Conservation (phyloP, 2,329 filamentous ascomycete genomes). For the Fusarium nygamai region DNA sequence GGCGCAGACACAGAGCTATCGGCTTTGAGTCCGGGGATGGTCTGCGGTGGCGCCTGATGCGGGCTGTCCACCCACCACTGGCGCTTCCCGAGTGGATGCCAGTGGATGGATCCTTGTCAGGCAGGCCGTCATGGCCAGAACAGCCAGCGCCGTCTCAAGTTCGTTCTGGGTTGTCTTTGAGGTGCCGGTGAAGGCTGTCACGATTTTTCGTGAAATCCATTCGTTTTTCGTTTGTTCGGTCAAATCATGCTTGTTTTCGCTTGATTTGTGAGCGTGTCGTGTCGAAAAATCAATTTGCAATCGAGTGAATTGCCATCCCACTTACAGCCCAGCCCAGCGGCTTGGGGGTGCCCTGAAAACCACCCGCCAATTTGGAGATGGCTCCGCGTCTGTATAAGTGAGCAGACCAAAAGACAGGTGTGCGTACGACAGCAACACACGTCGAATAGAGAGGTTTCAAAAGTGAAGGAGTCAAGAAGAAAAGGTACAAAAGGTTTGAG, state of each 20-base stretch:
- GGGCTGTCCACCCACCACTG: slow-evolving; percentile 44
- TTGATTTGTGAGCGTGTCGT: slow-evolving; percentile 8
- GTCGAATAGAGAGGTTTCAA: slow-evolving; percentile 16
- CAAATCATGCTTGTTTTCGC: slow-evolving; percentile 4
- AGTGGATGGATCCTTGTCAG: slow-evolving; percentile 42
- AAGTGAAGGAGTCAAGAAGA: slow-evolving; percentile 20
- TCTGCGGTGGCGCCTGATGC: slow-evolving; percentile 45
- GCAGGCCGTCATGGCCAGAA: slow-evolving; percentile 43
- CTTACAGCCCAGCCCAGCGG: slow-evolving; percentile 28
- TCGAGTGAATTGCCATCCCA: slow-evolving; percentile 12
- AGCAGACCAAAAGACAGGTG: slow-evolving; percentile 20
- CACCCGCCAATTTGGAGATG: slow-evolving; percentile 32
- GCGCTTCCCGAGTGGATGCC: slow-evolving; percentile 46
- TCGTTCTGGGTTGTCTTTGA: slow-evolving; percentile 29
- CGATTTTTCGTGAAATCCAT: slow-evolving; percentile 17
- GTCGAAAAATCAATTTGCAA: neutral
- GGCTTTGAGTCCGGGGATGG: slow-evolving; percentile 44
- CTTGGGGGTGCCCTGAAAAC: slow-evolving; percentile 37
- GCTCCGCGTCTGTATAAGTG: slow-evolving; percentile 41
- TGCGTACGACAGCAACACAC: slow-evolving; percentile 37
- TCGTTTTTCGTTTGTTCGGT: slow-evolving; percentile 5
- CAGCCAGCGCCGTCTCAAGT: slow-evolving; percentile 43
- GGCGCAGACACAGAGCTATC: slow-evolving; percentile 40
- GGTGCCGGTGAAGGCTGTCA: slow-evolving; percentile 34
- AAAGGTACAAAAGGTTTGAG: slow-evolving; percentile 30